phyloP scores from a whole-genome alignment of 305 asterid species.

The Fraxinus dipetala region DNA sequence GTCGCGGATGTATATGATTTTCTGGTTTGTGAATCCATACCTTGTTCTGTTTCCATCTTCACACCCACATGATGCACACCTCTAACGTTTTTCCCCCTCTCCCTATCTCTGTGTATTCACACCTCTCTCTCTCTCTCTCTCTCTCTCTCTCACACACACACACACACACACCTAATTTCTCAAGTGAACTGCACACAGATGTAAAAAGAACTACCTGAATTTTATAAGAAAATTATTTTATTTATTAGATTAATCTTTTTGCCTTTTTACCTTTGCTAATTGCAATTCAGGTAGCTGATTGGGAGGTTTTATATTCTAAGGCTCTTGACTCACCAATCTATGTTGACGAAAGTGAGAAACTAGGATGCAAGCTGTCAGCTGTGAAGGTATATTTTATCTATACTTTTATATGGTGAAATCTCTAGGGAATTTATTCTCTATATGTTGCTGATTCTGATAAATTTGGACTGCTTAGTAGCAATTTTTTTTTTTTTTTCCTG shows the following conservation, averaged over 20 bases:
- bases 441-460: constrained; percentile 7
- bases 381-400: constrained; percentile 52
- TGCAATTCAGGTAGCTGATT: constrained; percentile 59
- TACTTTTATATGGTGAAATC: constrained; percentile 8
- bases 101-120: not conserved
- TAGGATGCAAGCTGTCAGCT: constrained; percentile 60
- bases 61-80: not conserved
- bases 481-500: not conserved
- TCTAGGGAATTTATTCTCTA: constrained; percentile 1
- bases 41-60: not conserved
- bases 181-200: not conserved
- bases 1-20: constrained; percentile 1
- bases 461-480: not conserved
- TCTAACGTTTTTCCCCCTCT: not conserved
- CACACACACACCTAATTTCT: not conserved
- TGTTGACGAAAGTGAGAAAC: constrained; percentile 55
- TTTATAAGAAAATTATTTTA: constrained; percentile 14
- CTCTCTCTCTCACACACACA: not conserved
- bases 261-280: constrained; percentile 5
- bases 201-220: not conserved
- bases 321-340: constrained; percentile 54
- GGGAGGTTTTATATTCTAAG: constrained; percentile 59
- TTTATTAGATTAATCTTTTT: not conserved
- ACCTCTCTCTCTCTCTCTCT: not conserved
- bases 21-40: constrained; percentile 11